These are phyloP conservation scores for Sindora glabra DNA, from an alignment of 306 rosid species.

Conservation along the genomic window DNA sequence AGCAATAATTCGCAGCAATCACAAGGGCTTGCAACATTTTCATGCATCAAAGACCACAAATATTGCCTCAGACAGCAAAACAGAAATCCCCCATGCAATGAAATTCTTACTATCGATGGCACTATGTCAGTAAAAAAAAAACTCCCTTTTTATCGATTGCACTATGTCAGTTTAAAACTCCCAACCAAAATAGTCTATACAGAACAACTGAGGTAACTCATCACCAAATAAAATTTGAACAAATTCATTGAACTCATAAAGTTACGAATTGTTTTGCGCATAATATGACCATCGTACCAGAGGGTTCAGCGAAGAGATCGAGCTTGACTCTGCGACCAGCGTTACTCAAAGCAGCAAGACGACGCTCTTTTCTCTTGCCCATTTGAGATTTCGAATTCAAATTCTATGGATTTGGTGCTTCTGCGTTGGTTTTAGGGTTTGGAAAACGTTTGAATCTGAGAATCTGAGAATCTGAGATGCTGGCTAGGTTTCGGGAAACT, in stretches of 20 bases:
- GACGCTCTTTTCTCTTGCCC: conserved; percentile 98
- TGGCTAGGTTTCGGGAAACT: neutral
- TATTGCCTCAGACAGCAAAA: neutral
- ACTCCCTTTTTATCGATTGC: neutral
- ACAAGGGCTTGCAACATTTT: neutral
- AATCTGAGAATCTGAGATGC: too few relatives aligned
- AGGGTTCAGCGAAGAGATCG: conserved; percentile 97
- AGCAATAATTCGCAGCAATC: too few relatives aligned
- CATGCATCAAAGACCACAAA: too few relatives aligned
- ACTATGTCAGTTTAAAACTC: neutral
- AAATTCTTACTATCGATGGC: neutral
- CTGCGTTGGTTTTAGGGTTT: neutral
- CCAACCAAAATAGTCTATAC: neutral
- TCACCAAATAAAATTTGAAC: neutral
- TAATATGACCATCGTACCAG: conserved; percentile 40
- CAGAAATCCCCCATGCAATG: neutral
- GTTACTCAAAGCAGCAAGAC: conserved; percentile 73
- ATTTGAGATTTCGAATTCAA: conserved; percentile 28
- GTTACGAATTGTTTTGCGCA: neutral
- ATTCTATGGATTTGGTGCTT: neutral
- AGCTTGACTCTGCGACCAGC: conserved; percentile 97
- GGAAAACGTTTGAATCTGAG: neutral
- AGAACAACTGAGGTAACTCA: neutral
- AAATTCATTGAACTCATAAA: too few relatives aligned
- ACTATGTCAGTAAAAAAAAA: neutral